phyloP scores from a whole-genome alignment of 208 protist genomes.

The Wallacemonas sp. region DNA sequence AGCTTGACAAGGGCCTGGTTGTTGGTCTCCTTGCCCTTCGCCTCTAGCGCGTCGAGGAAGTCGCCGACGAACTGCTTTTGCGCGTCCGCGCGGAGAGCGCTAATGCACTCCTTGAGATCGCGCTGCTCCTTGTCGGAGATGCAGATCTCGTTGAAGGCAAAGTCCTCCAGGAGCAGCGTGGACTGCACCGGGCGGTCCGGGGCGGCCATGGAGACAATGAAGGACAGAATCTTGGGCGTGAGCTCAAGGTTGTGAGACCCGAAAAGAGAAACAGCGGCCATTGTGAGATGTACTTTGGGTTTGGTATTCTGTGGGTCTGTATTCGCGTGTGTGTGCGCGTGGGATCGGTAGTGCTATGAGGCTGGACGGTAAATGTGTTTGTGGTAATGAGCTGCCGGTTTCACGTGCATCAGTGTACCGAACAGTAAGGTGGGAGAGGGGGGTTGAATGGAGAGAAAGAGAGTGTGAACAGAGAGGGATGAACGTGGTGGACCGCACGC shows the following conservation, averaged over 20 bases:
- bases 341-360: too few species aligned
- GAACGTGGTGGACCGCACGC: too few species aligned
- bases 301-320: not conserved
- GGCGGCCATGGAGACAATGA: constrained; percentile 34
- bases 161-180: constrained; percentile 35
- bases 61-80: constrained; percentile 35
- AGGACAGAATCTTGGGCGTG: constrained; percentile 30
- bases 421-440: too few species aligned
- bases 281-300: not conserved
- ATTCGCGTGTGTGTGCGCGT: too few species aligned
- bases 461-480: too few species aligned
- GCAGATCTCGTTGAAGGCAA: constrained; percentile 58
- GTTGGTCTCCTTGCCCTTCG: constrained; percentile 18
- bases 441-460: too few species aligned
- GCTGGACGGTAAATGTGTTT: too few species aligned
- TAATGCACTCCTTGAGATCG: constrained; percentile 33
- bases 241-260: constrained; percentile 36
- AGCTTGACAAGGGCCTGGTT: constrained; percentile 24
- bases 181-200: constrained; percentile 40
- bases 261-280: constrained; percentile 25
- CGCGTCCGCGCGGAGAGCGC: constrained; percentile 32
- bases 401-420: too few species aligned
- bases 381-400: too few species aligned
- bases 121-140: constrained; percentile 35
- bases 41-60: constrained; percentile 28